A percentile compares a stretch with the other conserved stretches of the same genome.
Evolutionary conservation across 331 rosid genomes (phyloP).

Genomic region (Rosa hybrid): DNA sequence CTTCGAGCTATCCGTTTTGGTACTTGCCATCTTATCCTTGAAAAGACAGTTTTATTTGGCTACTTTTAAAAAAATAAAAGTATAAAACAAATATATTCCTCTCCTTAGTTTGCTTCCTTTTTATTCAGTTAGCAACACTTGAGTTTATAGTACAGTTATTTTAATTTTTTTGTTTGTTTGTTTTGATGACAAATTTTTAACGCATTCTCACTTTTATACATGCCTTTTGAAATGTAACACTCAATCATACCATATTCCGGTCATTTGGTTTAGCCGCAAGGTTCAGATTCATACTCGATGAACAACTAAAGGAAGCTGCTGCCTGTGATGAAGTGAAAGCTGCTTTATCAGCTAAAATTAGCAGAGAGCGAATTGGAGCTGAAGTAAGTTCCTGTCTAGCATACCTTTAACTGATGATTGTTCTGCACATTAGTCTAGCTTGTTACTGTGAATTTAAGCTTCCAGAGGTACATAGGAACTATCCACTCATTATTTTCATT

Average conservation of each 20-base stretch:
- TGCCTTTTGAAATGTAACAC: neutral
- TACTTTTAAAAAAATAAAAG: neutral
- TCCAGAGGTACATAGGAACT: slow-evolving; percentile 3
- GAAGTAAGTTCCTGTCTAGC: slow-evolving; percentile 51
- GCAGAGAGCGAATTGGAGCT: slow-evolving; percentile 85
- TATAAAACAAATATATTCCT: neutral
- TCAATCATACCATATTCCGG: neutral
- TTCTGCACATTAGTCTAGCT: slow-evolving; percentile 13
- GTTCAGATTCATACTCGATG: slow-evolving; percentile 72
- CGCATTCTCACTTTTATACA: neutral
- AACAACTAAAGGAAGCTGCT: slow-evolving; percentile 84
- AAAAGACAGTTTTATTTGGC: neutral
- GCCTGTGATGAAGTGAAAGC: slow-evolving; percentile 76
- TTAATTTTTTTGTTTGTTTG: neutral
- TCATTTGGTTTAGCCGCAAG: slow-evolving; percentile 67
- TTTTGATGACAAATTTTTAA: neutral
- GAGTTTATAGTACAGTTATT: neutral
- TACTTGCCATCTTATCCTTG: slow-evolving; percentile 18
- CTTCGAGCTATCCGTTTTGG: slow-evolving; percentile 96
- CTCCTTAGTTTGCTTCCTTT: neutral
- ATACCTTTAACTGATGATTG: slow-evolving; percentile 23
- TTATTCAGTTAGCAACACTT: neutral
- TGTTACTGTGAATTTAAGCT: slow-evolving; percentile 1
- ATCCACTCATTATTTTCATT: neutral
- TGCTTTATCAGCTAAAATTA: slow-evolving; percentile 85